Percentiles rank a stretch among this genome's conserved stretches.
Conservation (phyloP, 2,329 filamentous ascomycete species). For the Penicillium sp. region DNA sequence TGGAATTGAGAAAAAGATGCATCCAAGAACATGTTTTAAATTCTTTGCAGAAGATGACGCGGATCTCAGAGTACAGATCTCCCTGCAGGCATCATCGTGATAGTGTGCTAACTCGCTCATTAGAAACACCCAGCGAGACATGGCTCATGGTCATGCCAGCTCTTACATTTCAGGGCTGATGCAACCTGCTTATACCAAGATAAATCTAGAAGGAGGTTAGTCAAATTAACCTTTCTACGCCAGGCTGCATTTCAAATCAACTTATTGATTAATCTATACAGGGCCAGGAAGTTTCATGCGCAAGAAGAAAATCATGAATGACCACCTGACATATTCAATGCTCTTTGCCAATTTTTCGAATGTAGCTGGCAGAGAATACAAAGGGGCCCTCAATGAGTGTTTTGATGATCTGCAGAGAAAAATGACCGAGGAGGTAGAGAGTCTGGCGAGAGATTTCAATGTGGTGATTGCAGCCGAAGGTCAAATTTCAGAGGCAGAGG, state of each 20-base stretch:
- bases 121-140: not conserved
- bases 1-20: not conserved
- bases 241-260: too few relatives aligned
- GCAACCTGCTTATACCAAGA: not conserved
- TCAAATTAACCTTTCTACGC: too few relatives aligned
- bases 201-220: not conserved
- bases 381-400: not conserved
- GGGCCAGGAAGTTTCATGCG: not conserved
- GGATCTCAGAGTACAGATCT: not conserved
- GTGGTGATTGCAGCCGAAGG: not conserved
- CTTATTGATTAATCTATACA: not conserved
- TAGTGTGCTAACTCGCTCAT: not conserved
- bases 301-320: not conserved
- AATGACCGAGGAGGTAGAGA: not conserved
- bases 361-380: not conserved
- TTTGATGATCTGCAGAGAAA: not conserved
- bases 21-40: not conserved
- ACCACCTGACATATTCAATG: not conserved
- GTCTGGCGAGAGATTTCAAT: not conserved
- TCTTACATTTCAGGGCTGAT: conserved; percentile 1
- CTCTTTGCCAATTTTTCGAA: not conserved
- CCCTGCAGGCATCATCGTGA: not conserved
- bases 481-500: not conserved
- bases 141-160: conserved; percentile 1
- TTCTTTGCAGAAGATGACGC: not conserved